phyloP scores from a whole-genome alignment of 148 eudicot genomes.

The Fagopyrum tataricum region DNA sequence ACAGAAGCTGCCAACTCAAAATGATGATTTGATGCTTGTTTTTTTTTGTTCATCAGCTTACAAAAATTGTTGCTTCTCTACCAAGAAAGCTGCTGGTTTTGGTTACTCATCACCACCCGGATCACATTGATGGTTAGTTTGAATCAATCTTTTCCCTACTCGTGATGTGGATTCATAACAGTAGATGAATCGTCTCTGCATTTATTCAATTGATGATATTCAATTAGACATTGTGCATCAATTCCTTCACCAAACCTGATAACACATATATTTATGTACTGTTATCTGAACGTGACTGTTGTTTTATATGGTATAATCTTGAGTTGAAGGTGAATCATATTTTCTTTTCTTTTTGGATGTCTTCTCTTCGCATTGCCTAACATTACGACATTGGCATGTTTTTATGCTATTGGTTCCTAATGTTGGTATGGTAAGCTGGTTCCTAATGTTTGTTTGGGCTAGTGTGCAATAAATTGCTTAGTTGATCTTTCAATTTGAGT shows the following conservation, averaged over 20 bases:
- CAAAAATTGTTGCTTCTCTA: slow-evolving; percentile 60
- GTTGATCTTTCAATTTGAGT: background rate
- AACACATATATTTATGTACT: background rate
- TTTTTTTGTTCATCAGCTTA: slow-evolving; percentile 42
- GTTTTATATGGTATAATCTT: background rate
- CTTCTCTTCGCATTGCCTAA: background rate
- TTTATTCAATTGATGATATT: background rate
- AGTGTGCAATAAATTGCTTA: background rate
- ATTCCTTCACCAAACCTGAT: background rate
- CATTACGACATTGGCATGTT: no score
- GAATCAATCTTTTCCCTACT: background rate
- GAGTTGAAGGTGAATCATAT: background rate
- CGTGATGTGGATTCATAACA: background rate
- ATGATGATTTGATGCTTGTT: background rate
- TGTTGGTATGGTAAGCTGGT: background rate
- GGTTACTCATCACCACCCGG: slow-evolving; percentile 89
- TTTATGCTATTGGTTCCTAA: background rate
- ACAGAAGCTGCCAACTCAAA: slow-evolving; percentile 13
- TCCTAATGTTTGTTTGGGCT: background rate
- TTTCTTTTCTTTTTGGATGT: background rate
- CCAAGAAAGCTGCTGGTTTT: slow-evolving; percentile 81
- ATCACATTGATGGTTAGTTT: slow-evolving; percentile 87
- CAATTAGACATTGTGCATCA: background rate
- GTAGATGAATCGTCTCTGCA: slow-evolving; percentile 2
- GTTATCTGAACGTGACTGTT: background rate